phyloP scores from a whole-genome alignment of 441 rosid species.

The Arabidopsis hybrid region DNA sequence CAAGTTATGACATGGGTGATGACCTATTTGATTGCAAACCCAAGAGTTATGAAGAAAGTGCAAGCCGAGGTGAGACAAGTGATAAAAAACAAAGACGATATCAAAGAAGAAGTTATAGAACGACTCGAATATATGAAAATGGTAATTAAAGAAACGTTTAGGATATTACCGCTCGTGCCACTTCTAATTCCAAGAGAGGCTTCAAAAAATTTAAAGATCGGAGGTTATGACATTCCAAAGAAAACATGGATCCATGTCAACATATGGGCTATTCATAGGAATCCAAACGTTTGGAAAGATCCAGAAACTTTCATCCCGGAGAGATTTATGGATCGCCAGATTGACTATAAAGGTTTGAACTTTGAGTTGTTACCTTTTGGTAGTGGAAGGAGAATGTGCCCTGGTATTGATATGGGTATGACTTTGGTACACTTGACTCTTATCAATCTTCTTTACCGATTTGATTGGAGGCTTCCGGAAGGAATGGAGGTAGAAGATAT shows the following conservation, averaged over 20 bases:
- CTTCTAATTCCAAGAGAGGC: conserved; percentile 40
- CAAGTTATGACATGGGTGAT: background rate
- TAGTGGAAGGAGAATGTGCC: background rate
- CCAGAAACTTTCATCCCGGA: conserved; percentile 33
- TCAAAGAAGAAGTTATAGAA: conserved; percentile 23
- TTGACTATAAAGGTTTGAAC: conserved; percentile 38
- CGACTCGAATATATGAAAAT: conserved; percentile 24
- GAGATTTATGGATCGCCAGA: conserved; percentile 35
- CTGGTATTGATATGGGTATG: background rate
- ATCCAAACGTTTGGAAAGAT: conserved; percentile 26
- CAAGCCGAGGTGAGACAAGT: conserved; percentile 13
- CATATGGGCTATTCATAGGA: conserved; percentile 18
- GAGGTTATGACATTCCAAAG: conserved; percentile 35
- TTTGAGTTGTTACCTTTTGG: conserved; percentile 13
- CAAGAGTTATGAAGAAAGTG: background rate
- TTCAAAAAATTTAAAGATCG: conserved; percentile 29
- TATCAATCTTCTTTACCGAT: background rate
- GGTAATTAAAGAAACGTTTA: conserved; percentile 43
- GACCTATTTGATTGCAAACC: conserved; percentile 11
- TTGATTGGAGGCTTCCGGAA: conserved; percentile 42
- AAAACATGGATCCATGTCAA: conserved; percentile 40
- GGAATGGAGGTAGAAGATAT: conserved; percentile 39
- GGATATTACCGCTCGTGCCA: conserved; percentile 28
- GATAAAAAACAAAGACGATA: background rate
- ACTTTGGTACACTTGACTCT: background rate